Conservation (phyloP, 2,329 filamentous ascomycete genomes). For the Alternaria dauci region DNA sequence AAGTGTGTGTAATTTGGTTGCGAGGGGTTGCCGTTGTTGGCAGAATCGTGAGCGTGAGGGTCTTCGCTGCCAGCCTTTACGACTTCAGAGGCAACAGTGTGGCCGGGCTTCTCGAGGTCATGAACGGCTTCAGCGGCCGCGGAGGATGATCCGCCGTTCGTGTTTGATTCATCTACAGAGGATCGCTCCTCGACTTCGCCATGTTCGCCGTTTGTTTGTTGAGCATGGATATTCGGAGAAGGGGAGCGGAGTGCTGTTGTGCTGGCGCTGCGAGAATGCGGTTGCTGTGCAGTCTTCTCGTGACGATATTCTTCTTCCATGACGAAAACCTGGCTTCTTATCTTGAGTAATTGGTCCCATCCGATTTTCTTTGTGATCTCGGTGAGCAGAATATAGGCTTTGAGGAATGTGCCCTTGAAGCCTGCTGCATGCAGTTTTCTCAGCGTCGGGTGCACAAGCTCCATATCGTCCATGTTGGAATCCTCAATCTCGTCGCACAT, state of each 20-base stretch:
- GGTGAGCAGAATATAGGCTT: slow-evolving; percentile 91
- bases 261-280: slow-evolving; percentile 74
- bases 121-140: slow-evolving; percentile 35
- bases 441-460: slow-evolving; percentile 86
- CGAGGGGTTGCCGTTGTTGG: slow-evolving; percentile 59
- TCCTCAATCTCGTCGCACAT: slow-evolving; percentile 96
- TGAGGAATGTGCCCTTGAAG: slow-evolving; percentile 94
- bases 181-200: slow-evolving; percentile 39
- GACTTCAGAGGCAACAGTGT: slow-evolving; percentile 78
- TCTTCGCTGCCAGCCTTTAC: slow-evolving; percentile 79
- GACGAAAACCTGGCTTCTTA: slow-evolving; percentile 95
- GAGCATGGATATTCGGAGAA: slow-evolving; percentile 52
- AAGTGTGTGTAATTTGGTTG: slow-evolving; percentile 85
- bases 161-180: slow-evolving; percentile 34
- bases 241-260: slow-evolving; percentile 79
- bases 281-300: slow-evolving; percentile 66
- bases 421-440: slow-evolving; percentile 84
- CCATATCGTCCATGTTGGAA: slow-evolving; percentile 77
- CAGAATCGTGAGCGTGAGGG: slow-evolving; percentile 29
- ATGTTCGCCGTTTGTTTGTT: slow-evolving; percentile 47
- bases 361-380: slow-evolving; percentile 97
- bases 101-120: slow-evolving; percentile 77
- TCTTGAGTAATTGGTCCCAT: slow-evolving; percentile 95
- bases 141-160: slow-evolving; percentile 41
- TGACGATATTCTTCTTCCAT: slow-evolving; percentile 99